Percentiles rank a stretch among this genome's conserved stretches.
Evolutionary conservation across 2,329 filamentous ascomycete species (phyloP).

Genomic region (Pochonia chlamydosporia): DNA sequence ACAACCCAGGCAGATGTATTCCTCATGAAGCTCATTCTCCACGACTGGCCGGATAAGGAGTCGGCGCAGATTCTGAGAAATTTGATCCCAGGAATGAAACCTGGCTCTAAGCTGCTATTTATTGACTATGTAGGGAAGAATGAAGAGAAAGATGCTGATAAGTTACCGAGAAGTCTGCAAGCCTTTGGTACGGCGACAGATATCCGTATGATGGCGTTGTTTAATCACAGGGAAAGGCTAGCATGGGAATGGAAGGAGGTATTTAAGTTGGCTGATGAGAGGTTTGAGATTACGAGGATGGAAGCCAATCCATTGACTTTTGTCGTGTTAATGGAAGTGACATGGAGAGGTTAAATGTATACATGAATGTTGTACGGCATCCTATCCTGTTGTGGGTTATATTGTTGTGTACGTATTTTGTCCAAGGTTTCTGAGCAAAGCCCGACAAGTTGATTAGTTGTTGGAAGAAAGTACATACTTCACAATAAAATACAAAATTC

Average conservation of each 20-base stretch:
- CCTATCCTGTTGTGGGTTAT: too few species aligned
- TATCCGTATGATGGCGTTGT: slow-evolving; percentile 43
- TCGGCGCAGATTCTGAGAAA: slow-evolving; percentile 32
- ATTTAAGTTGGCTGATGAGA: slow-evolving; percentile 37
- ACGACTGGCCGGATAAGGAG: slow-evolving; percentile 48
- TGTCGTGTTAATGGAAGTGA: too few species aligned
- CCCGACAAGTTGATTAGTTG: too few species aligned
- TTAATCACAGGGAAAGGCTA: slow-evolving; percentile 41
- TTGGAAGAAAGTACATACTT: too few species aligned
- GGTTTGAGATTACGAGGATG: slow-evolving; percentile 33
- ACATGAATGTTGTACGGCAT: too few species aligned
- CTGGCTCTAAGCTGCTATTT: slow-evolving; percentile 33
- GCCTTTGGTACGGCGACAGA: slow-evolving; percentile 38
- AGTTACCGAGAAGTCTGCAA: slow-evolving; percentile 29
- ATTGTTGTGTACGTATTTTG: too few species aligned
- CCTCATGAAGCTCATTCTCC: slow-evolving; percentile 48
- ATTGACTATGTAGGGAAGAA: slow-evolving; percentile 33
- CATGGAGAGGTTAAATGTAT: too few species aligned
- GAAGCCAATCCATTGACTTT: slow-evolving; percentile 29
- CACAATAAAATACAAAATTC: too few species aligned
- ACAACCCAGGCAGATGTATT: slow-evolving; percentile 39
- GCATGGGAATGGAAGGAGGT: slow-evolving; percentile 39
- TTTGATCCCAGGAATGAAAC: slow-evolving; percentile 37
- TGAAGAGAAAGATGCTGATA: slow-evolving; percentile 14
- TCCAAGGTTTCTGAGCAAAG: too few species aligned